phyloP scores from a whole-genome alignment of 1,284 basidiomycete genomes.

The Austroboletus niveus region DNA sequence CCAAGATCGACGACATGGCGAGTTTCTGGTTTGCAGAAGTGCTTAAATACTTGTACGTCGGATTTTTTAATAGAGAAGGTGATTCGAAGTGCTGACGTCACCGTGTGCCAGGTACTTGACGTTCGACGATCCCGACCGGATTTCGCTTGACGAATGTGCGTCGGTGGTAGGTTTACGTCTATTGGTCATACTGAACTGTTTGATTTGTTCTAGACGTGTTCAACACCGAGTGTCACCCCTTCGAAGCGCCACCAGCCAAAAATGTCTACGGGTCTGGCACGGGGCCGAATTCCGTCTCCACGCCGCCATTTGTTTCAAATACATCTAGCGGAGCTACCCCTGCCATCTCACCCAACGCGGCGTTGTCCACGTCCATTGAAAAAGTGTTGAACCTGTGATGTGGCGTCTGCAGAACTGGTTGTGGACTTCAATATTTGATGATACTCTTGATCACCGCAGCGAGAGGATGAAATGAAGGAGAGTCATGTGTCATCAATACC shows the following conservation, averaged over 20 bases:
- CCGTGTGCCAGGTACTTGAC: constrained; percentile 46
- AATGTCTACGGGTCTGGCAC: constrained; percentile 41
- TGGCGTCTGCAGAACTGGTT: background rate
- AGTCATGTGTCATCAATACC: too few species aligned
- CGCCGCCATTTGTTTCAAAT: background rate
- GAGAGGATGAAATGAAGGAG: too few species aligned
- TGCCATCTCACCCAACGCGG: background rate
- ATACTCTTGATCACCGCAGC: too few species aligned
- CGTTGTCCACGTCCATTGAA: background rate
- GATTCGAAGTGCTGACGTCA: background rate
- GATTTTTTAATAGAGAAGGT: background rate
- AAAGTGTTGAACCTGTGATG: background rate
- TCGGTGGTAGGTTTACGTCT: background rate
- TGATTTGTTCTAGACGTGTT: constrained; percentile 46
- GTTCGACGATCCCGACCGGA: constrained; percentile 64
- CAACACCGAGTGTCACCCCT: constrained; percentile 72
- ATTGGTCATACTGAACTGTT: constrained; percentile 1
- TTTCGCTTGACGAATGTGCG: constrained; percentile 64
- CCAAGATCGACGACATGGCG: constrained; percentile 57
- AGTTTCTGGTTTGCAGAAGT: constrained; percentile 81
- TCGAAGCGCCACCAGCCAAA: constrained; percentile 51
- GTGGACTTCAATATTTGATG: too few species aligned
- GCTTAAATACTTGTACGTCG: constrained; percentile 62
- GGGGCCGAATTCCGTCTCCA: background rate
- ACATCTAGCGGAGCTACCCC: constrained; percentile 1